A percentile compares a stretch with the other conserved stretches of the same genome.
Evolutionary conservation across 805 yeast genomes (phyloP).

Genomic region (Candida loeiensis): DNA sequence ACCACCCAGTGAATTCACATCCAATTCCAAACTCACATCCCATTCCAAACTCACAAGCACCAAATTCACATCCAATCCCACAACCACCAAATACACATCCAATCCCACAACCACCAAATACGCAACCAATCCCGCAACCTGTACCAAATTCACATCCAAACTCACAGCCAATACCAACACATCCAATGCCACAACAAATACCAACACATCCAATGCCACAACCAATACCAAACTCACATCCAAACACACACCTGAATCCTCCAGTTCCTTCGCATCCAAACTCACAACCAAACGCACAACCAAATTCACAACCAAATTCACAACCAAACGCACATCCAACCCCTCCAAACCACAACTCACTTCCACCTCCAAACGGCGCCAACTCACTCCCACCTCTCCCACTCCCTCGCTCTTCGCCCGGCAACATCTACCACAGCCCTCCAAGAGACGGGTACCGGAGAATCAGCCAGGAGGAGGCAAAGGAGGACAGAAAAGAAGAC

Average conservation of each 20-base stretch:
- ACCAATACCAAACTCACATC: neutral
- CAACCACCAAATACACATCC: too few species aligned
- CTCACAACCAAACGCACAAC: slow-evolving; percentile 1
- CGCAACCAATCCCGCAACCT: too few species aligned
- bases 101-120: too few species aligned
- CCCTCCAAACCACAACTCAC: neutral
- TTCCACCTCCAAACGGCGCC: neutral
- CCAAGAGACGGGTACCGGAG: too few species aligned
- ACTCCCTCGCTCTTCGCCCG: too few species aligned
- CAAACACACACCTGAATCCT: neutral
- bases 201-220: neutral
- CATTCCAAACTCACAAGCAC: too few species aligned
- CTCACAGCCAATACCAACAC: slow-evolving; percentile 5
- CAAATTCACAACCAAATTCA: neutral
- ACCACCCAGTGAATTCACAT: too few species aligned
- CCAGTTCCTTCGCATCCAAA: neutral
- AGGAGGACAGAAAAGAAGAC: too few species aligned
- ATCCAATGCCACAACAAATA: slow-evolving; percentile 6
- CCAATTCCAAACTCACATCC: too few species aligned
- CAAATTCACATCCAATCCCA: too few species aligned
- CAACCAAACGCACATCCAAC: slow-evolving; percentile 7
- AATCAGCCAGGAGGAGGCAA: too few species aligned
- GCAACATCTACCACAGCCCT: too few species aligned
- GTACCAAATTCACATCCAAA: slow-evolving; percentile 4
- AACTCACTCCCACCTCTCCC: neutral